phyloP scores from a whole-genome alignment of 352 stramenopile genomes.

The Phytophthora pinifolia region DNA sequence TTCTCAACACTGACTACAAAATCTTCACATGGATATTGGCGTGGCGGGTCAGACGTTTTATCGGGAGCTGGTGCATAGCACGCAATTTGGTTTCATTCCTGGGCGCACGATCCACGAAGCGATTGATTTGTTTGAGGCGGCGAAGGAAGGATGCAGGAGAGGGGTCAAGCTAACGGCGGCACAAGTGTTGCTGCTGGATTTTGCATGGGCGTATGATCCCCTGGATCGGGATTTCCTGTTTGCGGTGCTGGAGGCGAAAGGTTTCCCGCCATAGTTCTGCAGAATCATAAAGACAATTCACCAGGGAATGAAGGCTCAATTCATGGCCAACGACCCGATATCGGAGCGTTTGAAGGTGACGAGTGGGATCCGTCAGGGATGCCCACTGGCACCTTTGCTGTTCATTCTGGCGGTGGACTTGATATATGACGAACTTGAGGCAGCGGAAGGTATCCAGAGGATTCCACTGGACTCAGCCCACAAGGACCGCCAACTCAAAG shows the following conservation, averaged over 20 bases:
- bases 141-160: too few species aligned
- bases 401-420: conserved; percentile 5
- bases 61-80: too few species aligned
- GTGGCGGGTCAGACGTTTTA: too few species aligned
- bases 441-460: neutral
- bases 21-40: too few species aligned
- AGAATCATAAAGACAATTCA: neutral
- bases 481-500: neutral
- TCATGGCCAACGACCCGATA: neutral
- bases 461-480: too few species aligned
- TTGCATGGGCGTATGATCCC: conserved; percentile 3
- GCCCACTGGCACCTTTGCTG: conserved; percentile 5
- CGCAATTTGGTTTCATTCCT: too few species aligned
- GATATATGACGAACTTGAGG: neutral
- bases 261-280: neutral
- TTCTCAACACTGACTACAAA: too few species aligned
- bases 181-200: neutral
- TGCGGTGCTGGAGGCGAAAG: neutral
- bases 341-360: neutral
- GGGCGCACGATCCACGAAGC: too few species aligned
- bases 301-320: neutral
- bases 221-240: conserved; percentile 1
- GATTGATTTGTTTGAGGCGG: too few species aligned
- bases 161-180: too few species aligned
- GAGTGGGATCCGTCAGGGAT: conserved; percentile 8